Evolutionary conservation across 768 basidiomycete species (phyloP).

Genomic region (Pulveroboletus sp.): DNA sequence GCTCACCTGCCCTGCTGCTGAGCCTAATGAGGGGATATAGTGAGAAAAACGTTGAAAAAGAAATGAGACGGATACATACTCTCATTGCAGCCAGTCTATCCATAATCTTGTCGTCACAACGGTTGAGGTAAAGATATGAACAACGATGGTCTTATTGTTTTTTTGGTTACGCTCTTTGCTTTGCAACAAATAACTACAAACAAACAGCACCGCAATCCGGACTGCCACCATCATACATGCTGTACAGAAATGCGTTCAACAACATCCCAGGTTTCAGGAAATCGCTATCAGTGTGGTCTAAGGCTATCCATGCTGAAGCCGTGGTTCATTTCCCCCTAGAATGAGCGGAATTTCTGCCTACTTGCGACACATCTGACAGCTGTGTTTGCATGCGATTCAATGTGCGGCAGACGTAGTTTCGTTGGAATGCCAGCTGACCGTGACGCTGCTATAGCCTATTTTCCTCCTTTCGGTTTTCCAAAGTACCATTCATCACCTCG

Average conservation of each 20-base stretch:
- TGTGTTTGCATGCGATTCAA: neutral
- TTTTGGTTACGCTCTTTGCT: neutral
- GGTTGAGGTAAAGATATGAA: conserved; percentile 29
- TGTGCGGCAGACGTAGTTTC: neutral
- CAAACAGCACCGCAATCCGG: conserved; percentile 7
- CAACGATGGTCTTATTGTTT: neutral
- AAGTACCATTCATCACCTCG: too few relatives aligned
- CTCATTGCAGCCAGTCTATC: conserved; percentile 89
- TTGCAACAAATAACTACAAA: conserved; percentile 18
- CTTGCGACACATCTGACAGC: too few relatives aligned
- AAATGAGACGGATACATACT: conserved; percentile 38
- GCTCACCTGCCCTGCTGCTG: conserved; percentile 59
- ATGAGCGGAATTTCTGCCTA: too few relatives aligned
- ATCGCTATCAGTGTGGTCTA: too few relatives aligned
- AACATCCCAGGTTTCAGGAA: neutral
- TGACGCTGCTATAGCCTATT: too few relatives aligned
- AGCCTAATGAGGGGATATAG: conserved; percentile 40
- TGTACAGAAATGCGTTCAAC: too few relatives aligned
- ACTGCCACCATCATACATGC: too few relatives aligned
- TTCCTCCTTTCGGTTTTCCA: too few relatives aligned
- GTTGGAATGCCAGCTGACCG: neutral
- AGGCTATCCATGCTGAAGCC: too few relatives aligned
- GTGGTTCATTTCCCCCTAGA: too few relatives aligned
- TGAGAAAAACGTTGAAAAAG: conserved; percentile 5
- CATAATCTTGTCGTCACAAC: conserved; percentile 66